Evolutionary conservation across 78 protist genomes (phyloP).

Genomic region (Dictyostelium capitatum): DNA sequence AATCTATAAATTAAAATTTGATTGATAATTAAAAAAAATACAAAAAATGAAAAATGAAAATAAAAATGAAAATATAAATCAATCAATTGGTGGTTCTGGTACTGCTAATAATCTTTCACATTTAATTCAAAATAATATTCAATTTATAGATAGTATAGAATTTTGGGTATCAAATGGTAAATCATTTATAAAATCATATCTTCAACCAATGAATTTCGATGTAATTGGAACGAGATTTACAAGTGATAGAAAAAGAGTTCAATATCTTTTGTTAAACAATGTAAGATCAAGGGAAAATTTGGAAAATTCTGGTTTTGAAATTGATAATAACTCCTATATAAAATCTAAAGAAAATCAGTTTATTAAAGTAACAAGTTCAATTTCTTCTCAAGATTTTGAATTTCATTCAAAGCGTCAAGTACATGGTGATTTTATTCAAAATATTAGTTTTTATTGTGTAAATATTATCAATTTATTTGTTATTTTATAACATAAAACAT

Average conservation of each 20-base stretch:
- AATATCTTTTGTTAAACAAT: conserved; percentile 21
- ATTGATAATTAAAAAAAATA: no score
- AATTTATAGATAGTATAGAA: conserved; percentile 32
- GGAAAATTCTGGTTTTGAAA: background rate
- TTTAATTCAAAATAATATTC: conserved; percentile 15
- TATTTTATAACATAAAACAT: background rate
- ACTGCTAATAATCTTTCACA: no score
- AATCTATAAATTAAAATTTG: no score
- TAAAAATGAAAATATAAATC: background rate
- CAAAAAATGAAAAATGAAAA: conserved; percentile 15
- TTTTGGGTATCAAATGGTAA: conserved; percentile 66
- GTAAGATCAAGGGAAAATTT: background rate
- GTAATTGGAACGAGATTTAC: conserved; percentile 3
- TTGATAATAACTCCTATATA: background rate
- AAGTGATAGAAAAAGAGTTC: background rate
- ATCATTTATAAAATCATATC: conserved; percentile 53
- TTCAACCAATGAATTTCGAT: conserved; percentile 55
- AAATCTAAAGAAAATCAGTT: conserved; percentile 7
- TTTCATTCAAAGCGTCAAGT: conserved; percentile 13
- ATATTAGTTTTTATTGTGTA: conserved; percentile 41
- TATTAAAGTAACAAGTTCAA: conserved; percentile 37
- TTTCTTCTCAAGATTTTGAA: background rate
- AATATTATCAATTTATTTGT: background rate
- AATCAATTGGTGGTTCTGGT: no score
- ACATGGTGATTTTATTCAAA: conserved; percentile 76